phyloP scores from a whole-genome alignment of 805 yeast species.

The Ogataea dorogensis region DNA sequence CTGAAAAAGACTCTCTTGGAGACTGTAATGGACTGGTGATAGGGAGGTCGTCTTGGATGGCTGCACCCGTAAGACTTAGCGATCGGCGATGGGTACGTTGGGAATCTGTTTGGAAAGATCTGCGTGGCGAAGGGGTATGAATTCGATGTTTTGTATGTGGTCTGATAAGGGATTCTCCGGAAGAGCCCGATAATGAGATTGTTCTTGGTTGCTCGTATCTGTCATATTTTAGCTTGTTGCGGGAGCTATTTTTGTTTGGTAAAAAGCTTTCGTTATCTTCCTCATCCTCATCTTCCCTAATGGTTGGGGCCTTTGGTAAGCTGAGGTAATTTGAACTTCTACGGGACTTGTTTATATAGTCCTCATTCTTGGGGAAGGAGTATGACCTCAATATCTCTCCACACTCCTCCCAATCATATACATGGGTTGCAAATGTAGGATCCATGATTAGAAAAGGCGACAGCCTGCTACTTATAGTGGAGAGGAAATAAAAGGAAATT shows the following conservation, averaged over 20 bases:
- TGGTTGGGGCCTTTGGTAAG: conserved; percentile 15
- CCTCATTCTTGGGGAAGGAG: conserved; percentile 15
- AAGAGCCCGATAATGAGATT: conserved; percentile 4
- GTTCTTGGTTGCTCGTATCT: conserved; percentile 11
- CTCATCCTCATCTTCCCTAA: conserved; percentile 12
- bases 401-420: conserved; percentile 17
- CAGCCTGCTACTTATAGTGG: background rate
- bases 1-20: background rate
- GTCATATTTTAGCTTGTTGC: conserved; percentile 12
- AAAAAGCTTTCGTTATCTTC: background rate
- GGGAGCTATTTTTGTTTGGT: background rate
- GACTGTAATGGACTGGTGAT: too few relatives aligned
- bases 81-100: conserved; percentile 21
- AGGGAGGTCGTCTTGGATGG: conserved; percentile 14
- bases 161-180: conserved; percentile 4
- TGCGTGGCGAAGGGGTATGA: conserved; percentile 4
- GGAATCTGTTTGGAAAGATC: conserved; percentile 2
- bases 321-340: conserved; percentile 9
- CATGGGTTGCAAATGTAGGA: conserved; percentile 1
- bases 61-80: conserved; percentile 14
- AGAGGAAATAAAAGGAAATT: background rate
- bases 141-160: conserved; percentile 11
- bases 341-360: conserved; percentile 1
- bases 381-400: conserved; percentile 6
- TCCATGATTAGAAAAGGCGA: conserved; percentile 4